Evolutionary conservation across 768 basidiomycete species (phyloP).

Genomic region (Kwoniella sp.): DNA sequence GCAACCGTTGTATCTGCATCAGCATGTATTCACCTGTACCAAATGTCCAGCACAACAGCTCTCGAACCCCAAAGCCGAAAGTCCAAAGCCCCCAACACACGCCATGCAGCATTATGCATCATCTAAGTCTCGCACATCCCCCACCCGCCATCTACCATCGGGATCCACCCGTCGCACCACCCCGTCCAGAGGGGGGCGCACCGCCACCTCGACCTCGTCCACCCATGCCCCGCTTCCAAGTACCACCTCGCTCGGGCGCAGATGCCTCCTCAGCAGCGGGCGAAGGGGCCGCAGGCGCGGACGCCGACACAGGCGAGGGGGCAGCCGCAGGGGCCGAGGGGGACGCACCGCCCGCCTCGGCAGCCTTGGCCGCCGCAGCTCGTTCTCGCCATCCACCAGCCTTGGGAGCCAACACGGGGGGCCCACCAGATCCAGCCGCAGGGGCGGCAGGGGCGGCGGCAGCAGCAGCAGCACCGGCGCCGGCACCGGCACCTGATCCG

Average conservation of each 20-base stretch:
- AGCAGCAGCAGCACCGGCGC: conserved; percentile 15
- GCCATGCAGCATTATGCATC: too few species aligned
- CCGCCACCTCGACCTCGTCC: conserved; percentile 18
- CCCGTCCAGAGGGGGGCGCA: conserved; percentile 16
- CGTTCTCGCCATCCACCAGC: conserved; percentile 63
- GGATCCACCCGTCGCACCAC: conserved; percentile 4
- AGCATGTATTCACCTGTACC: too few species aligned
- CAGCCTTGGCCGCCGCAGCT: conserved; percentile 55
- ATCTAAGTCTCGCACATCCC: not conserved
- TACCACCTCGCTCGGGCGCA: conserved; percentile 23
- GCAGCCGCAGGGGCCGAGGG: conserved; percentile 21
- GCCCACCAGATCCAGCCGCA: conserved; percentile 42
- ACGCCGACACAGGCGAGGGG: conserved; percentile 12
- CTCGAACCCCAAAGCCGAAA: too few species aligned
- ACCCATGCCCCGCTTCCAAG: conserved; percentile 6
- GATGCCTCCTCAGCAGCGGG: conserved; percentile 21
- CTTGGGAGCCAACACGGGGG: conserved; percentile 32
- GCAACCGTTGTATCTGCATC: too few species aligned
- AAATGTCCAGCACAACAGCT: too few species aligned
- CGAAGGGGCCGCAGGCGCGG: conserved; percentile 17
- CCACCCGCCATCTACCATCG: conserved; percentile 9
- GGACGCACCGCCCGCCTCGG: conserved; percentile 30
- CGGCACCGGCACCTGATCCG: conserved; percentile 4
- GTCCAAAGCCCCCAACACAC: too few species aligned
- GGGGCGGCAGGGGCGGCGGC: conserved; percentile 18